A percentile compares a stretch with the other conserved stretches of the same genome.
These are phyloP conservation scores for Mycosarcoma mackinlayi DNA, from an alignment of 1,284 basidiomycete species.

Conservation along the genomic window DNA sequence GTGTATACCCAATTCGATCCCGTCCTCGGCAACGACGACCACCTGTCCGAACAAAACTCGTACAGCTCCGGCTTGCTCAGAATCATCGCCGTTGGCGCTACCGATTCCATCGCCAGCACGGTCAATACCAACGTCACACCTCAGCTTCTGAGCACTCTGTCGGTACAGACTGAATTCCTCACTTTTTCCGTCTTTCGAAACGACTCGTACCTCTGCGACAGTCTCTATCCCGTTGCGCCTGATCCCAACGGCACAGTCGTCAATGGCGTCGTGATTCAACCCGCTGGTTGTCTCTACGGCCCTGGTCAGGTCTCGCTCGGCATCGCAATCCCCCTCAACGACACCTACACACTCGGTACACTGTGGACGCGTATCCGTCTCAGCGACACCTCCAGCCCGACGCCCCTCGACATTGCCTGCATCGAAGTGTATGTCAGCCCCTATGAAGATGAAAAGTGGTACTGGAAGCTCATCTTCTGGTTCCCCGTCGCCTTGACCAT, in stretches of 20 bases:
- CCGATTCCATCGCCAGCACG: slow-evolving; percentile 36
- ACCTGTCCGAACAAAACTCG: slow-evolving; percentile 18
- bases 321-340: slow-evolving; percentile 77
- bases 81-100: slow-evolving; percentile 56
- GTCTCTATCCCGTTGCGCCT: slow-evolving; percentile 47
- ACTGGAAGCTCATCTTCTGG: slow-evolving; percentile 84
- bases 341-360: slow-evolving; percentile 81
- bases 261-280: slow-evolving; percentile 35
- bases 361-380: slow-evolving; percentile 84
- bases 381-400: slow-evolving; percentile 80
- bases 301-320: slow-evolving; percentile 83
- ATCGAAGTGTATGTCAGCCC: slow-evolving; percentile 83
- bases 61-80: slow-evolving; percentile 47
- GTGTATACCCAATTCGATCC: slow-evolving; percentile 61
- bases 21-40: slow-evolving; percentile 11
- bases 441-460: slow-evolving; percentile 76
- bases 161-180: slow-evolving; percentile 52
- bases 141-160: slow-evolving; percentile 49
- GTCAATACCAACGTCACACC: slow-evolving; percentile 34
- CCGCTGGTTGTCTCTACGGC: slow-evolving; percentile 56
- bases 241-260: slow-evolving; percentile 51
- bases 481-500: slow-evolving; percentile 79
- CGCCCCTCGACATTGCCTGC: slow-evolving; percentile 80
- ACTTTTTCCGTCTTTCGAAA: slow-evolving; percentile 60
- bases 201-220: slow-evolving; percentile 60